Evolutionary conservation across 2,329 filamentous ascomycete genomes (phyloP).

Genomic region (Scorias spongiosa): DNA sequence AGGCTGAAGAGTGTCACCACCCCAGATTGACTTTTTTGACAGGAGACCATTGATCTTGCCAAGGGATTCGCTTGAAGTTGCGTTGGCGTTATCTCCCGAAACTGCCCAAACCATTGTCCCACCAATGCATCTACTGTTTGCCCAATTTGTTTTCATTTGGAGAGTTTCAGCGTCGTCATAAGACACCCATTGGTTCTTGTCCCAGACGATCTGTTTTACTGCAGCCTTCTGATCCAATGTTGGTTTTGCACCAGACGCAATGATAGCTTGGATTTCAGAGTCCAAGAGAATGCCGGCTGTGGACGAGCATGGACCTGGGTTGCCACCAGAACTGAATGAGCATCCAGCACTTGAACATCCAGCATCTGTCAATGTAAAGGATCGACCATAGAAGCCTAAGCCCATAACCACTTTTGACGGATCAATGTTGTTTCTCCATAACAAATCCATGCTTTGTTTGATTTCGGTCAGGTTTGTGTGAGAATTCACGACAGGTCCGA

Average conservation of each 20-base stretch:
- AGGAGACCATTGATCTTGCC: too few relatives aligned
- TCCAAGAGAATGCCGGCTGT: slow-evolving; percentile 18
- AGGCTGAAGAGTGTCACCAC: too few relatives aligned
- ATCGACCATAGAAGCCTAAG: slow-evolving; percentile 31
- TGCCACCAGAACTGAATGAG: slow-evolving; percentile 7
- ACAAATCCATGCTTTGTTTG: slow-evolving; percentile 24
- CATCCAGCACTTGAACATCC: slow-evolving; percentile 9
- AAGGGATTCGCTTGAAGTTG: too few relatives aligned
- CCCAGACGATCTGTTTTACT: slow-evolving; percentile 21
- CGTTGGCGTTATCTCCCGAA: too few relatives aligned
- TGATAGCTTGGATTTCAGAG: slow-evolving; percentile 23
- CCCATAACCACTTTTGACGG: slow-evolving; percentile 31
- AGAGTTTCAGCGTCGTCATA: slow-evolving; percentile 26
- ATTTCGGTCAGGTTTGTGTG: slow-evolving; percentile 38
- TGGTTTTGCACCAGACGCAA: slow-evolving; percentile 8
- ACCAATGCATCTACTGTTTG: slow-evolving; percentile 18
- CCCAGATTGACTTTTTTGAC: too few relatives aligned
- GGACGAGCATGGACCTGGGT: slow-evolving; percentile 16
- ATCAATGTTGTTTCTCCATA: slow-evolving; percentile 31
- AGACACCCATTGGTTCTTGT: slow-evolving; percentile 24
- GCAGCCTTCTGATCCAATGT: slow-evolving; percentile 15
- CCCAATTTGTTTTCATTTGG: slow-evolving; percentile 19
- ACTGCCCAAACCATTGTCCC: slow-evolving; percentile 7
- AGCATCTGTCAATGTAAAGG: slow-evolving; percentile 15
- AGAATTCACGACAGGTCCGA: slow-evolving; percentile 20